Conservation (phyloP, 768 basidiomycete genomes). For the Galerina sulciceps region DNA sequence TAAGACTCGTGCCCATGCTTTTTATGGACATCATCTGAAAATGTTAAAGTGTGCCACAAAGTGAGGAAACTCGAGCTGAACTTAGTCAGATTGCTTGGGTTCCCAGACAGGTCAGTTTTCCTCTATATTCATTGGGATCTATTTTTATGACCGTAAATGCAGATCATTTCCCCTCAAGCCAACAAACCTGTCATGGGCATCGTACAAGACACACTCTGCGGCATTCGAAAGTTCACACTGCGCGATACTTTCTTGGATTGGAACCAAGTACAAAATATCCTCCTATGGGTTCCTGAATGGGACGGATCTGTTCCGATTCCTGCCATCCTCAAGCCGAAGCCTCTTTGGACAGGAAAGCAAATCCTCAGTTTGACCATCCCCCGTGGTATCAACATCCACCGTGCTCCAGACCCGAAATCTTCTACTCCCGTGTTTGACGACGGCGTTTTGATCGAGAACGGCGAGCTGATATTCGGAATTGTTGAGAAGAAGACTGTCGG, state of each 20-base stretch:
- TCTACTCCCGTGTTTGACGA: constrained; percentile 88
- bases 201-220: constrained; percentile 98
- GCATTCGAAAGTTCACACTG: constrained; percentile 95
- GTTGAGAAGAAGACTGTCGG: constrained; percentile 99
- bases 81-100: constrained; percentile 99
- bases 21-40: background rate
- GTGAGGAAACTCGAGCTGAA: constrained; percentile 97
- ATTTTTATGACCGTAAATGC: background rate
- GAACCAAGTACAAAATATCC: constrained; percentile 94
- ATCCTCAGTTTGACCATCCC: constrained; percentile 91
- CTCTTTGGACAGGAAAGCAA: constrained; percentile 98
- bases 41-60: constrained; percentile 83
- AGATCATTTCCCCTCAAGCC: constrained; percentile 99
- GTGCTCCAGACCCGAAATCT: constrained; percentile 78
- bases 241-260: constrained; percentile 96
- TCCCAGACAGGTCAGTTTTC: constrained; percentile 76
- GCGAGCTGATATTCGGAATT: constrained; percentile 92
- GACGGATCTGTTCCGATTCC: constrained; percentile 92
- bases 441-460: constrained; percentile 95
- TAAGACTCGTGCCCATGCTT: constrained; percentile 48
- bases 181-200: constrained; percentile 99
- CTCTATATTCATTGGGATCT: background rate
- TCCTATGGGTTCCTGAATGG: constrained; percentile 98
- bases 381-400: constrained; percentile 91
- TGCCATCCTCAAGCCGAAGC: constrained; percentile 94